Evolutionary conservation across 1,139 yeast genomes (phyloP), one percentile per base, ranked within the genome.

Genomic region (Blastobotrys malaysiensis): DNA sequence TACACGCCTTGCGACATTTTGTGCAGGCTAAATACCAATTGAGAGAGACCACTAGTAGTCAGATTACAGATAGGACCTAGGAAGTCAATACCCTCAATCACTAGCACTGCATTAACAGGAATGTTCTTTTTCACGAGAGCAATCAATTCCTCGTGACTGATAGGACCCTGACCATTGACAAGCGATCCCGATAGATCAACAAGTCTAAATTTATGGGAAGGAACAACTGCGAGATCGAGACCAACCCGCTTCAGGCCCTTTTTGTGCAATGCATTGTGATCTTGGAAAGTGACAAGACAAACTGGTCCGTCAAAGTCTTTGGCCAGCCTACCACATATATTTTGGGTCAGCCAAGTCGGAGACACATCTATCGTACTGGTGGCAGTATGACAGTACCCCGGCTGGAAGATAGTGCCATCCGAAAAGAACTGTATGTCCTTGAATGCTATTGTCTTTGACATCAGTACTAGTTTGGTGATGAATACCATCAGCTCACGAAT

Each of bases 331-430:
- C 73, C 77, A 11, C 73, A 60, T 6, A 76, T 57, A 3, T 71
- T 65, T 54, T 68, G 77, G 5, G 80, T 65, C 36, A 87, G 71
- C 95, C 95, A 88, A 4, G 80, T 67, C 1, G 95, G 84, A 18
- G 82, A 76, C 0, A 89, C 84, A 0, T 88, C 86, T 57, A 78
- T 80, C 1, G 77, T 73, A 57, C 84, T 79, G 0, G 88, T 76
- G 1, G 86, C 70, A 1, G 81, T 63, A 1, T 80, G 73, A 44
- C 82, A 63, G 9, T 26, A 18, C 2, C 27, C 53, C 22, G 7
- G 24, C 13, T 46, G 16, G 14, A 24, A 26, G 3, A 53, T 19
- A 9, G 21, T 18, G 1, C 58, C 58, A 36, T 53, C 49, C 9
- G 13, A 19, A 31, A 44, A 55, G 13, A 53, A 50, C 31, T 50